Evolutionary conservation across 1,284 basidiomycete species (phyloP), one percentile per base, ranked within the genome.

Genomic region (Laetiporus sulphureus): DNA sequence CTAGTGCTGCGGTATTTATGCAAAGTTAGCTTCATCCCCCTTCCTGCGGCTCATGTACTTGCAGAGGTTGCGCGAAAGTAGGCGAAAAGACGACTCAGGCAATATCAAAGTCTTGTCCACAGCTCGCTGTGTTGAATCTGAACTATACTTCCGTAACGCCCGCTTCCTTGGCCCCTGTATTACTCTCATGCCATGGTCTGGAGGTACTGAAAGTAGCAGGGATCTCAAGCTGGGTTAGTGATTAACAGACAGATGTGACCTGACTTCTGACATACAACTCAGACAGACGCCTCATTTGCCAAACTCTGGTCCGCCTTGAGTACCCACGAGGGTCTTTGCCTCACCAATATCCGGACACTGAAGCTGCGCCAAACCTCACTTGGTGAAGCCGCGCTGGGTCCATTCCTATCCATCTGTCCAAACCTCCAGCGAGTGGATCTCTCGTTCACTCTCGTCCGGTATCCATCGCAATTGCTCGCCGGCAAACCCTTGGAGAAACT

Each of bases 161-260:
- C 0, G 45, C 53, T 1, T 69, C 75, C 6, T 52, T 85, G 3
- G 61, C 65, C 0, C 58, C 65, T 7, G 57, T 82, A 2, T 48
- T 82, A 4, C 54, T 50, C 1, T 58, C 59, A 22, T 73, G 73
- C 50, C 53, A 52, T 15, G 49, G 65, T 7, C 51, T 85, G 4
- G 65, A 77, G 51, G 71, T 76, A 0, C 55, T 85, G 24, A 85
- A 85, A 53, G 56, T 80, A 3, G 79, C 81, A 3, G 78, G 76
- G 3, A 70, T 83, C 41, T 60, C 66, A 8, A 77, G 69, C 49
- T 77, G 81, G 72, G 83, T 73, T 41, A 57, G 71, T 60, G 30
- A 8, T 40, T 35, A 21, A 20, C 7, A 37, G 37, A 18, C 31
- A 31, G 22, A 32, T 33, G 7, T 29, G 38, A 16, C 15, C 19